Percentiles rank a stretch among this genome's conserved stretches.
Evolutionary conservation across 768 basidiomycete species (phyloP).

Genomic region (Serendipita sp.): DNA sequence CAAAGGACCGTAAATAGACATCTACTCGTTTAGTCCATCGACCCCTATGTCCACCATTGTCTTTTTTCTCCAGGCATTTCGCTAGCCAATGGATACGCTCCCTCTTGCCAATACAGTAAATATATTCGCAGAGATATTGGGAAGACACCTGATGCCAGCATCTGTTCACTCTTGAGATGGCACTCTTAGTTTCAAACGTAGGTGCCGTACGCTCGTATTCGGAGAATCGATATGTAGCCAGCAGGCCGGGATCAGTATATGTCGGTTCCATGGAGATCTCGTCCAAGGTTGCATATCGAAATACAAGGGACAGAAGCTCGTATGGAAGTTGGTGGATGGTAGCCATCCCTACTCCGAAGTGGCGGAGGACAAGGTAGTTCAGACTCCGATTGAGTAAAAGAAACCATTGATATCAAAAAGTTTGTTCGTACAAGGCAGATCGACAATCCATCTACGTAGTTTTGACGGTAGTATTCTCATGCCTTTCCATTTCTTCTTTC

Average conservation of each 20-base stretch:
- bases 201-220: neutral
- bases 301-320: neutral
- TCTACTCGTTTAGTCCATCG: neutral
- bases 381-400: too few relatives aligned
- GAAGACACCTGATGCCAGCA: neutral
- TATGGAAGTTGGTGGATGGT: neutral
- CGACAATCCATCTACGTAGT: neutral
- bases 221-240: neutral
- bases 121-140: neutral
- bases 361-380: too few relatives aligned
- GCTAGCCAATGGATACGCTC: neutral
- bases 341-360: neutral
- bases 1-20: neutral
- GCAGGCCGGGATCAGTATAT: neutral
- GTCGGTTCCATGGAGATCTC: neutral
- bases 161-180: neutral
- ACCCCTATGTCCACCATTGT: neutral
- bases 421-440: too few relatives aligned
- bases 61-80: neutral
- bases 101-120: neutral
- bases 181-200: neutral
- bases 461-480: neutral
- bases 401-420: too few relatives aligned
- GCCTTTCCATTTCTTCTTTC: constrained; percentile 19
- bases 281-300: neutral